Conservation (phyloP, 176 grass and related monocot species). For the Otatea glauca region DNA sequence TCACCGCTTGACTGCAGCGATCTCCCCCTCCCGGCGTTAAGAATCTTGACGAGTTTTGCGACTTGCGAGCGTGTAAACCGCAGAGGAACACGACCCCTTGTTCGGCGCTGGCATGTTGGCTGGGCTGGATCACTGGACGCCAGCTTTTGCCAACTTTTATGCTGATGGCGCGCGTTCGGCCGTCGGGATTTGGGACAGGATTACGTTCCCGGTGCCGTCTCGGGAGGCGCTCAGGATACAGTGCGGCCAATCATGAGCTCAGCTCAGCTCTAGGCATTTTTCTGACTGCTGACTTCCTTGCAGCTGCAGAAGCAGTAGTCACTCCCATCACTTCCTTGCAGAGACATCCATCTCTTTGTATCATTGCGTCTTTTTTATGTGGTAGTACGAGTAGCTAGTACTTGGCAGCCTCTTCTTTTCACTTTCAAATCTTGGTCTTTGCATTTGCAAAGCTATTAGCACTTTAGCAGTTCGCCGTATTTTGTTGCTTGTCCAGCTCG, state of each 20-base stretch:
- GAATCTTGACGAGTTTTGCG: too few species aligned
- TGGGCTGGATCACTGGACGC: not conserved
- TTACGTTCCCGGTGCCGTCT: not conserved
- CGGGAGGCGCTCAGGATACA: not conserved
- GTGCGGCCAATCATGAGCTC: slow-evolving; percentile 24
- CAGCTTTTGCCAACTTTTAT: not conserved
- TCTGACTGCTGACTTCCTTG: not conserved
- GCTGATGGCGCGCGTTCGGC: not conserved
- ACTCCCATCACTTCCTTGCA: not conserved
- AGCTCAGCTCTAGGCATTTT: not conserved
- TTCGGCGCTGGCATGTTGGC: slow-evolving; percentile 35
- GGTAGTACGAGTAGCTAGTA: not conserved
- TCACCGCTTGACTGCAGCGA: too few species aligned
- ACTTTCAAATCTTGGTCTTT: not conserved
- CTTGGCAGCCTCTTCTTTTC: not conserved
- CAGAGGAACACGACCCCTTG: slow-evolving; percentile 10
- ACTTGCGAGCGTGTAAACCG: not conserved
- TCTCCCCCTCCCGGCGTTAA: too few species aligned
- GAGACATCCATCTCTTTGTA: not conserved
- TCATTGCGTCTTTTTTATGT: not conserved
- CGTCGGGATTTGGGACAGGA: not conserved
- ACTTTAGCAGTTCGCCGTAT: too few species aligned
- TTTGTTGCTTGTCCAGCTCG: too few species aligned
- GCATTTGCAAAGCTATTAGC: too few species aligned
- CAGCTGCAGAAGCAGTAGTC: not conserved